Evolutionary conservation across 345 rosid genomes (phyloP).

Genomic region (Bruguiera gymnorhiza): DNA sequence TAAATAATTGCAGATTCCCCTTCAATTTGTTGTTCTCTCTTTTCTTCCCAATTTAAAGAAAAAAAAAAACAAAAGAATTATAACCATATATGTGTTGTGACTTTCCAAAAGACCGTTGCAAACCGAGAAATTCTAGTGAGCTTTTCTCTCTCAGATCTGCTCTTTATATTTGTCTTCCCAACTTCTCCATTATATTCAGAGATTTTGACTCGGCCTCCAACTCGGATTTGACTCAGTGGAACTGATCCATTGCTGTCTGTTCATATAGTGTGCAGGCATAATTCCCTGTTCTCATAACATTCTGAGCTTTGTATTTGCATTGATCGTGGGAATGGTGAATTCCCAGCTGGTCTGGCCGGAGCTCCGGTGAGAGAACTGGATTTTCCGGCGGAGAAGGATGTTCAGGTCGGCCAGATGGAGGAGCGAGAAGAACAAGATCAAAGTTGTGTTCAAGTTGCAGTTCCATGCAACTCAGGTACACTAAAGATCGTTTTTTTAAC

Average conservation of each 20-base stretch:
- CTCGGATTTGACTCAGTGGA: slow-evolving; percentile 14
- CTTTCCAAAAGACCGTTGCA: slow-evolving; percentile 19
- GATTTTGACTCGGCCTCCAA: background rate
- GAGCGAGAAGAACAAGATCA: slow-evolving; percentile 74
- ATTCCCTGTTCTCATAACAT: background rate
- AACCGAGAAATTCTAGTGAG: slow-evolving; percentile 1
- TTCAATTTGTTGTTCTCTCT: slow-evolving; percentile 3
- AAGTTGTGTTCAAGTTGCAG: slow-evolving; percentile 74
- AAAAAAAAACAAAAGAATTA: background rate
- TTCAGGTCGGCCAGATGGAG: slow-evolving; percentile 82
- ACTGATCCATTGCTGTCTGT: background rate
- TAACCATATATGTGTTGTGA: slow-evolving; percentile 12
- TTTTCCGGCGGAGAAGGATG: slow-evolving; percentile 38
- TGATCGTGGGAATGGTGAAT: slow-evolving; percentile 37
- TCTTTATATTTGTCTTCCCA: slow-evolving; percentile 7
- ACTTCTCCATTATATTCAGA: background rate
- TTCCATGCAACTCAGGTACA: slow-evolving; percentile 85
- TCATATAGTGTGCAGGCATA: background rate
- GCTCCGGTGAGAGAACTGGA: slow-evolving; percentile 27
- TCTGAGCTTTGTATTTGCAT: slow-evolving; percentile 19
- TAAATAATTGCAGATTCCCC: slow-evolving; percentile 23
- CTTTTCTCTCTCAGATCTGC: slow-evolving; percentile 43
- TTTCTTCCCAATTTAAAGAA: background rate
- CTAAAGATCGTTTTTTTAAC: background rate
- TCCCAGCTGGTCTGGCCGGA: slow-evolving; percentile 21